Evolutionary conservation across 1,284 basidiomycete species (phyloP), one percentile per base, ranked within the genome.

Genomic region (Ceratobasidium sp.): DNA sequence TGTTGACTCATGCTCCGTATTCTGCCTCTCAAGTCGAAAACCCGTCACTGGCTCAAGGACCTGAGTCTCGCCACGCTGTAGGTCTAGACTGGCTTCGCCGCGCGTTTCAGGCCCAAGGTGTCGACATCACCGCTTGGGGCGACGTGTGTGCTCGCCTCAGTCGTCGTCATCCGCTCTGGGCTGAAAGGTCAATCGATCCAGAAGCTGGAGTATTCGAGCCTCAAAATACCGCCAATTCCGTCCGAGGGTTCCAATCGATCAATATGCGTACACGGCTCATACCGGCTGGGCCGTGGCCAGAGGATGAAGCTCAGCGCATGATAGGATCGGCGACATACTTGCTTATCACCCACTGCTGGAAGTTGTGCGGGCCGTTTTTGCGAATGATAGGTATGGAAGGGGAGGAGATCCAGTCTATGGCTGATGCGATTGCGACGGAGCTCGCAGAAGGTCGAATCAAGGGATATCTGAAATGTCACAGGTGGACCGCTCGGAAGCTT

Each of bases 201-300:
- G 27, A 24, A 5, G 46, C 16, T 24, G 48, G 46, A 8, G 29
- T 48, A 8, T 27, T 37, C 31, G 49, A 37, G 11, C 11, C 48
- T 13, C 46, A 8, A 22, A 39, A 24, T 16, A 22, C 22, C 2
- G 43, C 53, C 0, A 16, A 27, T 29, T 8, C n/a, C 16, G 31
- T 29, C 8, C 46, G 65, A 53, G 68, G 68, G 2, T 71, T 71
- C 43, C 68, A 31, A 19, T 46, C 68, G 7, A 61, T 71, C 7
- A 59, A 34, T 7, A 13, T 19, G 31, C 41, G 39, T 9, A 46
- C 43, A 1, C 34, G 43, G 13, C 56, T 61, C 8, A 37, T 71
- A 9, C 68, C 68, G 1, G 5, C 39, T 0, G 68, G 68, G 19
- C 68, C 68, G 16, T 71, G 68, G 68, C 46, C 37, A 0, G 43